phyloP scores from a whole-genome alignment of 2,329 filamentous ascomycete species.

The Cladophialophora exuberans region DNA sequence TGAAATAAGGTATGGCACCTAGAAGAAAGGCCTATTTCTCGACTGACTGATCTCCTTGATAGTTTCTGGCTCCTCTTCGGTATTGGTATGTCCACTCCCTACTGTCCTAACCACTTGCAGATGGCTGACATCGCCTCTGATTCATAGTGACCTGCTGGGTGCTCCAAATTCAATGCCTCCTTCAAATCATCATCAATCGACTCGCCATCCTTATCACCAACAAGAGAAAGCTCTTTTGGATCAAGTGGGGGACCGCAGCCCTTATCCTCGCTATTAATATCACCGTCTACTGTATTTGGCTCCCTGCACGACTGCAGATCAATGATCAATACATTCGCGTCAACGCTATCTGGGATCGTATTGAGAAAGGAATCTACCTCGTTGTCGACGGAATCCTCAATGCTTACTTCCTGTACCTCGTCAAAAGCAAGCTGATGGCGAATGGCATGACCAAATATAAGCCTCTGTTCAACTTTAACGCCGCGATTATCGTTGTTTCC shows the following conservation, averaged over 20 bases:
- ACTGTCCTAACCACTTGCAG: neutral
- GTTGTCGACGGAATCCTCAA: slow-evolving; percentile 57
- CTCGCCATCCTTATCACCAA: slow-evolving; percentile 50
- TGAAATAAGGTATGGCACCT: too few species aligned
- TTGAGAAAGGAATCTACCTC: slow-evolving; percentile 50
- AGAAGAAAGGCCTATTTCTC: too few species aligned
- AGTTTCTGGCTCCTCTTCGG: too few species aligned
- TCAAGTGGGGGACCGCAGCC: neutral
- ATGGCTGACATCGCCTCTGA: neutral
- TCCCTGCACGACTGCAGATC: slow-evolving; percentile 32
- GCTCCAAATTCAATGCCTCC: slow-evolving; percentile 45
- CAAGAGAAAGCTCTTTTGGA: neutral
- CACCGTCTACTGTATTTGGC: neutral
- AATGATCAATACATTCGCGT: neutral
- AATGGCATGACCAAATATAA: slow-evolving; percentile 47
- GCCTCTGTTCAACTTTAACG: slow-evolving; percentile 9
- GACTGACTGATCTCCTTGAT: too few species aligned
- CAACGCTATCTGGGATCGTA: neutral
- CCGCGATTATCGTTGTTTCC: neutral
- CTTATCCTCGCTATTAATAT: neutral
- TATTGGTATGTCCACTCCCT: too few species aligned
- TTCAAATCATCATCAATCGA: slow-evolving; percentile 52
- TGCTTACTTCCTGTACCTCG: slow-evolving; percentile 54
- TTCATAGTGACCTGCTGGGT: slow-evolving; percentile 23
- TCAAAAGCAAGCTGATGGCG: slow-evolving; percentile 43